Conservation (phyloP, 2,329 filamentous ascomycete genomes). For the Colletotrichum sp. region DNA sequence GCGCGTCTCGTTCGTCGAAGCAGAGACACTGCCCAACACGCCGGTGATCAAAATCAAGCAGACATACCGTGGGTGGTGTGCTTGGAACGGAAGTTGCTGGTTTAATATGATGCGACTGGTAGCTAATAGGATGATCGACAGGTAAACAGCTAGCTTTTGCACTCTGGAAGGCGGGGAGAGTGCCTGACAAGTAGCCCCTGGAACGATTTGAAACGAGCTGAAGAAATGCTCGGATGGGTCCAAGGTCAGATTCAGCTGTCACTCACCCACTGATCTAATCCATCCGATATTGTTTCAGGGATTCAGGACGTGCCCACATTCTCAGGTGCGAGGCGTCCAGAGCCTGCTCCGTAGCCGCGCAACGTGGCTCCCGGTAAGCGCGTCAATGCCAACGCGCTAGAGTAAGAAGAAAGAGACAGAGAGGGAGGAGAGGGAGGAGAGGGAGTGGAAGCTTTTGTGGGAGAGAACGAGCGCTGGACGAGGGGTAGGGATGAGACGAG, state of each 20-base stretch:
- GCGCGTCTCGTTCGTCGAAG: not conserved
- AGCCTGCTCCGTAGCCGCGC: not conserved
- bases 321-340: conserved; percentile 6
- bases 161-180: not conserved
- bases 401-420: not conserved
- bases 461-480: not conserved
- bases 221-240: conserved; percentile 1
- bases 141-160: not conserved
- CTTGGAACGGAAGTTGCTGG: conserved; percentile 1
- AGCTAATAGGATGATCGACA: not conserved
- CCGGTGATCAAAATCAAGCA: conserved; percentile 1
- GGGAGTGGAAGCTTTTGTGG: not conserved
- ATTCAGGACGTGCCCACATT: conserved; percentile 11
- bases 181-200: not conserved
- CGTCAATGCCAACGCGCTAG: not conserved
- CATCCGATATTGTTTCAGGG: not conserved
- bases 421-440: not conserved
- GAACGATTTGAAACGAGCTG: not conserved
- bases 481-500: not conserved
- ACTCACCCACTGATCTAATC: not conserved
- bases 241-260: not conserved
- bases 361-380: not conserved
- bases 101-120: not conserved
- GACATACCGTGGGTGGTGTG: not conserved
- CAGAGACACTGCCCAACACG: not conserved